Evolutionary conservation across 164 flowering plant genomes (phyloP).

Genomic region (Tinospora cordifolia): DNA sequence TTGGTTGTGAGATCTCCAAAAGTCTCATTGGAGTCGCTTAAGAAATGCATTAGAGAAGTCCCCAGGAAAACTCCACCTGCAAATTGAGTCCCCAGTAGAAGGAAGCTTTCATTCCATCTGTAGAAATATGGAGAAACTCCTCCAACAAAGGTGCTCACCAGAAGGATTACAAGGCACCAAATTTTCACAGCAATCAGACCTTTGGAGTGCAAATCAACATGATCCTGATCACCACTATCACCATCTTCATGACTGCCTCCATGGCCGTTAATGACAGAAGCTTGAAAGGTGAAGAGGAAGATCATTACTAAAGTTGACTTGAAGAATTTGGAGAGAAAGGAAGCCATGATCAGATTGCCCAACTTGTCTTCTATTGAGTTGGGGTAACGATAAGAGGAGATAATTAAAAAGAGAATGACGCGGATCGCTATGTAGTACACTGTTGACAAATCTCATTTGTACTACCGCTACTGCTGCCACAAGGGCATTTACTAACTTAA

Average conservation of each 20-base stretch:
- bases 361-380: neutral
- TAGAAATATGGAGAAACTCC: conserved; percentile 76
- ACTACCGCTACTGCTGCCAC: no score
- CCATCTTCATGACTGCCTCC: conserved; percentile 25
- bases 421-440: neutral
- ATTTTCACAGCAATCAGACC: conserved; percentile 53
- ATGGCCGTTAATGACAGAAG: conserved; percentile 28
- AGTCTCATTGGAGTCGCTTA: conserved; percentile 54
- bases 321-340: neutral
- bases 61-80: conserved; percentile 82
- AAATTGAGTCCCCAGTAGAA: conserved; percentile 72
- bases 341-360: neutral
- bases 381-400: no score
- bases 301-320: conserved; percentile 5
- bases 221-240: neutral
- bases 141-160: conserved; percentile 56
- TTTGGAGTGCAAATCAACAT: conserved; percentile 30
- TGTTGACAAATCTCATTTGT: neutral
- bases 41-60: conserved; percentile 75
- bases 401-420: neutral
- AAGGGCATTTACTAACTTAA: neutral
- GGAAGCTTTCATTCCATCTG: conserved; percentile 73
- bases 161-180: conserved; percentile 59
- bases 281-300: conserved; percentile 22
- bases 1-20: conserved; percentile 42